phyloP scores from a whole-genome alignment of 768 basidiomycete genomes.

The Lactarius deliciosus region DNA sequence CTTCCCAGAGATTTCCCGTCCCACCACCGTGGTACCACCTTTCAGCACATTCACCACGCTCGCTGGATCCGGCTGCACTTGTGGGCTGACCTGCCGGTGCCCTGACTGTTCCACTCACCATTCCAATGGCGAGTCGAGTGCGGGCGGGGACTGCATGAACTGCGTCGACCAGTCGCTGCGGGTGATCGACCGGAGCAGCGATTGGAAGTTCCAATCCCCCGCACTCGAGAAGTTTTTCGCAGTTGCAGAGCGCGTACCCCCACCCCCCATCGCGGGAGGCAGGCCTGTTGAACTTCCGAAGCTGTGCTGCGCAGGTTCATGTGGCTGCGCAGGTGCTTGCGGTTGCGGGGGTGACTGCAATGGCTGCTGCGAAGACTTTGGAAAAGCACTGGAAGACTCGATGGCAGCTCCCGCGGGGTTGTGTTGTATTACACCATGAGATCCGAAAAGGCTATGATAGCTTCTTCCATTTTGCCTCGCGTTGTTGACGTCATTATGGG shows the following conservation, averaged over 20 bases:
- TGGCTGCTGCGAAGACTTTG: constrained; percentile 21
- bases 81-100: constrained; percentile 30
- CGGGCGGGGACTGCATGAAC: constrained; percentile 19
- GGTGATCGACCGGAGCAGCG: constrained; percentile 20
- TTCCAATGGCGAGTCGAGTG: not conserved
- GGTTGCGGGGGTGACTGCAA: constrained; percentile 26
- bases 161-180: constrained; percentile 25
- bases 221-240: constrained; percentile 27
- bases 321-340: constrained; percentile 26
- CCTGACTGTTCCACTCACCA: constrained; percentile 24
- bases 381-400: not conserved
- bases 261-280: constrained; percentile 25
- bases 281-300: constrained; percentile 28
- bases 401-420: not conserved
- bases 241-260: constrained; percentile 25
- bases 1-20: constrained; percentile 19
- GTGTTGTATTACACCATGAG: constrained; percentile 6
- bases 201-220: constrained; percentile 13
- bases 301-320: constrained; percentile 30
- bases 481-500: constrained; percentile 3
- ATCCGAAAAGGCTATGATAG: not conserved
- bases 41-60: constrained; percentile 31
- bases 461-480: not conserved
- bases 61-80: constrained; percentile 30
- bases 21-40: constrained; percentile 26